Base-by-base conservation (phyloP, 345 rosid genomes). In the rapeseed (Brassica napus) region DNA sequence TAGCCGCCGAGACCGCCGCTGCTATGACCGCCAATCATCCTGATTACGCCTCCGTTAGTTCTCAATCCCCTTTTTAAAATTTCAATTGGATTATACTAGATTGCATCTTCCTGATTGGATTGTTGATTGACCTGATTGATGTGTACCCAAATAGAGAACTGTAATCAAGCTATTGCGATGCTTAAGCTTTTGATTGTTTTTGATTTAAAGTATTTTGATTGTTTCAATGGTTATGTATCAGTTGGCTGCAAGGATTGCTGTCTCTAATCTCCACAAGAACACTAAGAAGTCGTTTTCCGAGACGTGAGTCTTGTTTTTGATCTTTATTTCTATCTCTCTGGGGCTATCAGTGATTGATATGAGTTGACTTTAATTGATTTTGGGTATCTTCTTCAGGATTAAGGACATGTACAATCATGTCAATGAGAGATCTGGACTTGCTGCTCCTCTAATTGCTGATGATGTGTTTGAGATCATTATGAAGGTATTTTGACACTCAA, bases 201-300 rank as follows among this genome's bases (percentile, higher is more conserved):
- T n/a, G n/a, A n/a, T n/a, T n/a, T n/a, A n/a, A n/a, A n/a, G n/a
- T n/a, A n/a, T 26, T 14, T 68, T 42, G 32, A 5, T 67, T 11
- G 16, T 59, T 72, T 65, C 0, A 7, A n/a, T 39, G 68, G 61
- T 60, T 71, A 15, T 82, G 37, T 66, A 73, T 68, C 91, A 96
- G 99, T 80, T 96, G 89, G 99, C 98, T 74, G 99, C 99, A 0
- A 92, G 99, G 79, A 92, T 96, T 76, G 99, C 84, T 73, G 99
- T 96, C 8, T 96, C 98, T 4, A 96, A 96, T 86, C 91, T 96
- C 70, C 98, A 96, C 80, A 96, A 96, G 88, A 96, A 93, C 77
- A 96, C 99, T 3, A 89, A 83, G 86, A 96, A 96, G 61, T 89
- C 87, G 2, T 96, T 96, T 77, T 96, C 99, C 0, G 99, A 96